Evolutionary conservation across 352 stramenopile species (phyloP), one percentile per base, ranked within the genome.

Genomic region (Albugo laibachii): DNA sequence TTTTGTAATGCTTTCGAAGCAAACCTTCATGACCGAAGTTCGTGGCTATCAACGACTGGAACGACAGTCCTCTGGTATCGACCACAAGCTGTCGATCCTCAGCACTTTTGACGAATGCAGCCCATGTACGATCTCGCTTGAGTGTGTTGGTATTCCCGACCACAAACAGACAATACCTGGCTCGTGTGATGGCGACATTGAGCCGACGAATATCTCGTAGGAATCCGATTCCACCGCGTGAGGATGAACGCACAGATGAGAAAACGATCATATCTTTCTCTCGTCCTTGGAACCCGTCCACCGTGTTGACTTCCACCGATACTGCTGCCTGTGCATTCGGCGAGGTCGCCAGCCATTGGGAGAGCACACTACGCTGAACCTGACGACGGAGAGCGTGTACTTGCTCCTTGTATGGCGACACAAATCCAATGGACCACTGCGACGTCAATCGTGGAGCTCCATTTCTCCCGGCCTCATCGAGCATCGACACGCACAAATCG

Each of bases 181-280:
- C 82, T 15, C 83, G 82, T 11, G 83, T 95, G 52, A 95, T 89
- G 15, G 69, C 80, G 37, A 95, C 83, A 35, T 95, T 95, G 15
- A 95, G 50, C 45, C 83, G 80, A 14, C 83, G 78, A 53, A 92
- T 69, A 53, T 95, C 83, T 35, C 73, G 78, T 47, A 95, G 64
- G 58, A 95, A 95, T 44, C 83, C 83, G 49, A 95, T 89, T 16
- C 77, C 78, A 16, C 82, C 69, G 5, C 71, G 60, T 19, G 63
- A 61, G 11, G 75, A 88, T 10, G 83, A 67, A 41, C 83, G 80
- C 13, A 98, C 94, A 35, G 92, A 92, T 6, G 92, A 98, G 58
- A 98, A 97, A 36, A 99, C 91, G 52, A 99, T 98, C 13, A 99
- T 62, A 61, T 99, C 94, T 49, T 97, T 97, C 65, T 99, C 95